These are phyloP conservation scores for Globisporangium radiosum DNA, from an alignment of 352 stramenopile genomes.

Conservation along the genomic window DNA sequence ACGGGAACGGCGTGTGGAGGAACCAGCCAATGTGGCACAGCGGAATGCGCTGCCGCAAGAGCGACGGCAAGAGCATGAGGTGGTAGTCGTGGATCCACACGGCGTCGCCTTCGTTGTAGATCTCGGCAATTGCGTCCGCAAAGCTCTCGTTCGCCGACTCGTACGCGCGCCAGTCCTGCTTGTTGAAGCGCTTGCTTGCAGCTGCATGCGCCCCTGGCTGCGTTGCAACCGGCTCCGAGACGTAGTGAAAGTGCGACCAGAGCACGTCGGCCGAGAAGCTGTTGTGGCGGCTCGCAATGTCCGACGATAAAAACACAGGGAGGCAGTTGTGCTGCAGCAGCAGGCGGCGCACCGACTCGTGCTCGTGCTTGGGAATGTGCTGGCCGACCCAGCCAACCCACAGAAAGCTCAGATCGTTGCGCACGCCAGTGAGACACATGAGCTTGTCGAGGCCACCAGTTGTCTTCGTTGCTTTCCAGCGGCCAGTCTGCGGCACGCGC, in stretches of 20 bases:
- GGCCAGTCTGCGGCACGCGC: conserved; percentile 63
- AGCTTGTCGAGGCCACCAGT: conserved; percentile 83
- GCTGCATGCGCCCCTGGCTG: conserved; percentile 28
- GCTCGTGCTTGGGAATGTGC: conserved; percentile 78
- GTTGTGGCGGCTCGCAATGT: conserved; percentile 82
- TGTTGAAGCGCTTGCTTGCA: conserved; percentile 77
- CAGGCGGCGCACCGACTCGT: conserved; percentile 61
- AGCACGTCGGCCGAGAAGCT: conserved; percentile 88
- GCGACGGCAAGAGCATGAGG: conserved; percentile 82
- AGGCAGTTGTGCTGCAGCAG: conserved; percentile 84
- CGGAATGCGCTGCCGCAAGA: conserved; percentile 73
- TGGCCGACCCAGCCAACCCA: conserved; percentile 90
- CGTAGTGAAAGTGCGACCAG: conserved; percentile 90
- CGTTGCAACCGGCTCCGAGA: conserved; percentile 57
- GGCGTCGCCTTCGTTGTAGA: conserved; percentile 85
- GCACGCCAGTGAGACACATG: conserved; percentile 70
- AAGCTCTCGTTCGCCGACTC: conserved; percentile 85
- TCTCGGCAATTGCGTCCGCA: conserved; percentile 74
- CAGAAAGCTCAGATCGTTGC: conserved; percentile 63
- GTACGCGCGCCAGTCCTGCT: conserved; percentile 85
- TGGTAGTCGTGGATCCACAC: conserved; percentile 91
- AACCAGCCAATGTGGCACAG: conserved; percentile 82
- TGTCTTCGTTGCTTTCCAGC: conserved; percentile 81
- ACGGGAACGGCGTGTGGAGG: conserved; percentile 85
- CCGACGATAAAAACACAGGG: conserved; percentile 79